Evolutionary conservation across 1,284 basidiomycete species (phyloP), one percentile per base, ranked within the genome.

Genomic region (Schizopora paradoxa): DNA sequence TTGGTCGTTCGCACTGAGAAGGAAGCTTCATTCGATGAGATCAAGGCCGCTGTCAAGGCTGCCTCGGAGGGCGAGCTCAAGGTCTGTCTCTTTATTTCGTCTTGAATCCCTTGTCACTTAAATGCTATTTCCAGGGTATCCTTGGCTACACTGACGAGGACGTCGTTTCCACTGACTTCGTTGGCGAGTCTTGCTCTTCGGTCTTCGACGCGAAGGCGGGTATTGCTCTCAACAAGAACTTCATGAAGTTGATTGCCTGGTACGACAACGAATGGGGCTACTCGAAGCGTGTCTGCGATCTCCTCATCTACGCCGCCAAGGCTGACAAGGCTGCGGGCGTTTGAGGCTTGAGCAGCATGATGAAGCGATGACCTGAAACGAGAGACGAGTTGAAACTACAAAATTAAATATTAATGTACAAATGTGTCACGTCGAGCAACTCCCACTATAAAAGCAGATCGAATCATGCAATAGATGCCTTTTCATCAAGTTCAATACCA

Each of bases 181-280:
- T 92, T 59, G 91, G 93, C 58, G 67, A 85, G 69, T 68, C 72
- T 48, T 72, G 77, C 51, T 91, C 87, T 47, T 90, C 82, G 52
- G 86, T 94, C 73, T 94, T 92, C 65, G 95, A 99, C 65, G 93
- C 93, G 59, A 73, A 72, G 55, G 95, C 91, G 47, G 94, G 95
- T 61, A 99, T 99, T 66, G 76, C 83, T 65, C 82, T 99, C 64
- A 98, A 90, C 84, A 62, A 72, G 56, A 86, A 86, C 73, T 98
- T 98, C 62, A 90, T 97, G 72, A 97, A 97, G 82, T 79, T 96
- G 57, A 87, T 96, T 61, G 67, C 87, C 38, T 95, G 92, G 93
- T 91, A 94, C 77, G 93, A 97, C 74, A 91, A 92, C 69, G 90
- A 93, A 72, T 93, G 87, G 87, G 91, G 92, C 42, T 98, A 98